A percentile compares a stretch with the other conserved stretches of the same genome.
Evolutionary conservation across 2,329 filamentous ascomycete species (phyloP).

Genomic region (Scytalidium sp.): DNA sequence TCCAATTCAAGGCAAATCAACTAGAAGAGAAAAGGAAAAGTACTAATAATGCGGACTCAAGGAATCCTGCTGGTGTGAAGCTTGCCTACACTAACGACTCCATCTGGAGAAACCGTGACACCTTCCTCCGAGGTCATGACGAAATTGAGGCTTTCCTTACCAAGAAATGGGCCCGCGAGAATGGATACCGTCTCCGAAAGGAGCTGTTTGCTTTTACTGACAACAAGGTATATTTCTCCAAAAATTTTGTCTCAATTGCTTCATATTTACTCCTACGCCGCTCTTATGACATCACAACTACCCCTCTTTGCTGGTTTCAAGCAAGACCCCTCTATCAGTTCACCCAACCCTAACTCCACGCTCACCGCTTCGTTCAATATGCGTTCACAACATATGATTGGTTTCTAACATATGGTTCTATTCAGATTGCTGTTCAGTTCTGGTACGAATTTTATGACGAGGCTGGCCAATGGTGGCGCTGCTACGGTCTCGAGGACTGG

Average conservation of each 20-base stretch:
- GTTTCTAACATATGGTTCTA: not conserved
- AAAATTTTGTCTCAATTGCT: no score
- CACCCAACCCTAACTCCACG: not conserved
- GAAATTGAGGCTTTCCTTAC: conserved; percentile 67
- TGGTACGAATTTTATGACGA: conserved; percentile 73
- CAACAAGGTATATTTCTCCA: conserved; percentile 47
- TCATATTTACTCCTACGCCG: no score
- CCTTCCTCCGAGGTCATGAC: conserved; percentile 66
- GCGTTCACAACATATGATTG: no score
- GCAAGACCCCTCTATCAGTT: no score
- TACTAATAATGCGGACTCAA: conserved; percentile 27
- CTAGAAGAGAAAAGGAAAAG: conserved; percentile 39
- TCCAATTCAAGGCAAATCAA: conserved; percentile 43
- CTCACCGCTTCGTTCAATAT: no score
- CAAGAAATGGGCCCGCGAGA: conserved; percentile 72
- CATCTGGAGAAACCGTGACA: conserved; percentile 76
- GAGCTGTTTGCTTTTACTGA: conserved; percentile 77
- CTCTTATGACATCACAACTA: no score
- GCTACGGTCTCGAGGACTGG: conserved; percentile 81
- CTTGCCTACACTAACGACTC: conserved; percentile 72
- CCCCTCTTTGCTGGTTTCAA: no score
- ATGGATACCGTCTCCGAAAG: conserved; percentile 72
- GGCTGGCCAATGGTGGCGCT: conserved; percentile 77
- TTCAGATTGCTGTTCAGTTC: conserved; percentile 78
- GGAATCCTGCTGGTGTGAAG: conserved; percentile 62